Evolutionary conservation across 129 eudicot genomes (phyloP), one percentile per base, ranked within the genome.

Genomic region (Flaveria bidentis): DNA sequence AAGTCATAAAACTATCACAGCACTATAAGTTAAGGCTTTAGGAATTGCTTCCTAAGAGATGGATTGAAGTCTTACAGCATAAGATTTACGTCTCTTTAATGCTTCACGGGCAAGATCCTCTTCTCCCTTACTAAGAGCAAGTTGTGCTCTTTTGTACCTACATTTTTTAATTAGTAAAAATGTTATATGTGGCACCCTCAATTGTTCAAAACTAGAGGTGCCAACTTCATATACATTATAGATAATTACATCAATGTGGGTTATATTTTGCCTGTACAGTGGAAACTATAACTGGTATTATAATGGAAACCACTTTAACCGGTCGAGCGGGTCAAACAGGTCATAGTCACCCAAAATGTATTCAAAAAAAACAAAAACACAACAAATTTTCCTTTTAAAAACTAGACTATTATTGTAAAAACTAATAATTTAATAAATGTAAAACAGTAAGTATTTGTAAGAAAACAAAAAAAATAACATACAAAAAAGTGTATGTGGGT

Each of bases 21-120:
- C 65, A 79, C 6, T 44, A 11, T 28, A 16, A 69, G 33, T 57
- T 57, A 57, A 2, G 15, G 30, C 25, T 57, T 57, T 18, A 28
- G 26, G 13, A 25, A 10, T 60, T 60, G 39, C 66, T 60, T 61
- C 67, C 41, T n/a, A 26, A 25, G 67, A 25, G 36, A 61, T 25
- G 13, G 67, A 61, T 61, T 61, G 41, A 60, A 60, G 44, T 62
- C 68, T 62, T 89, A 91, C 99, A 87, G 96, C 97, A 82, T 87
- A 95, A 58, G 99, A 84, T 89, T 95, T 95, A 85, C 96, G 92
- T 58, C 97, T 76, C 81, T 95, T 95, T 45, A 95, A 93, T 55
- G 99, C 99, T 84, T 95, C 99, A 69, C 99, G 97, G 62, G 99
- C 99, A 83, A 95, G 99, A 62, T 91, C 96, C 80, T 95, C 99